phyloP scores from a whole-genome alignment of 176 grass and related monocot species.

The Phyllostachys edulis region DNA sequence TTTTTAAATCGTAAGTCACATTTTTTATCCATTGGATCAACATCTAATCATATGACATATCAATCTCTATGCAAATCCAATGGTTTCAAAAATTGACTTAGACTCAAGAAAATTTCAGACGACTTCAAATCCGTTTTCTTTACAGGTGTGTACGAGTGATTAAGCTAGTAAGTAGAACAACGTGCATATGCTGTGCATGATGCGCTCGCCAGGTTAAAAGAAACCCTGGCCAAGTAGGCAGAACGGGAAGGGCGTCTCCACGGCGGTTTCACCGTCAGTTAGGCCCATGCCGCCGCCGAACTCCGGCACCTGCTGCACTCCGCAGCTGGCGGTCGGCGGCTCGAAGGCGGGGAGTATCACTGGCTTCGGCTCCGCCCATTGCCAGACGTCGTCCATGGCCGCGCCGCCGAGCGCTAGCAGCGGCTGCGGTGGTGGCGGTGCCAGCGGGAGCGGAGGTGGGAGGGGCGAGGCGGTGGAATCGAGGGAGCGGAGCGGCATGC shows the following conservation, averaged over 20 bases:
- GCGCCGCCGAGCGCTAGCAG: constrained; percentile 13
- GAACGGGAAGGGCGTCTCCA: constrained; percentile 57
- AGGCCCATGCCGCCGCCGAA: constrained; percentile 28
- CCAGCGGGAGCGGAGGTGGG: not conserved
- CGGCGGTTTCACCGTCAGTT: not conserved
- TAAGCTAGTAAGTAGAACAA: constrained; percentile 10
- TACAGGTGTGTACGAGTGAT: not conserved
- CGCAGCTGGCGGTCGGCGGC: not conserved
- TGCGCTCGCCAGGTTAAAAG: constrained; percentile 24
- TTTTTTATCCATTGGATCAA: no score
- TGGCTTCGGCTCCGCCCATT: constrained; percentile 37
- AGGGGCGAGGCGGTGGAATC: not conserved
- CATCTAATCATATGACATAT: no score
- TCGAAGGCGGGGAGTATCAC: constrained; percentile 4
- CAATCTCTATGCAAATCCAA: no score
- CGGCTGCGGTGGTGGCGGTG: not conserved
- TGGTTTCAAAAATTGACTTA: no score
- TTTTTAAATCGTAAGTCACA: no score
- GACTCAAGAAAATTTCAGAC: no score
- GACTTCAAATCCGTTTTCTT: no score
- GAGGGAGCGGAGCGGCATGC: not conserved
- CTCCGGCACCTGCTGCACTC: constrained; percentile 32
- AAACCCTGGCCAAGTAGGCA: constrained; percentile 62
- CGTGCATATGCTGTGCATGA: not conserved
- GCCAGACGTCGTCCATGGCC: constrained; percentile 4